Percentiles rank a stretch among this genome's conserved stretches.
phyloP scores from a whole-genome alignment of 2,329 filamentous ascomycete genomes.

The Cytospora chrysosperma region DNA sequence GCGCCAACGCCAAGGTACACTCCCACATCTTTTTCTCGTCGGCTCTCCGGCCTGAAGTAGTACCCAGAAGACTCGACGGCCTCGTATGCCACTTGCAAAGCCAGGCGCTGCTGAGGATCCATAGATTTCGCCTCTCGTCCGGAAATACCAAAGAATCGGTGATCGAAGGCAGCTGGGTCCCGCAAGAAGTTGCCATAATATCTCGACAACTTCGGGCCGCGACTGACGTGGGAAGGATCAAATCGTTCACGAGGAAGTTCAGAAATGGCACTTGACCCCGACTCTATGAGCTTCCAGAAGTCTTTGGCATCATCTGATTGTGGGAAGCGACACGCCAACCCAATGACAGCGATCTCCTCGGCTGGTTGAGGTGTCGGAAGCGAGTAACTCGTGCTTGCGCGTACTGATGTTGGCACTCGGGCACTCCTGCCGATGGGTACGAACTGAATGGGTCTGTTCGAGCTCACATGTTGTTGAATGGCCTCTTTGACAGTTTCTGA shows the following conservation, averaged over 20 bases:
- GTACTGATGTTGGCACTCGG: too few species aligned
- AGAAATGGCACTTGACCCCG: slow-evolving; percentile 22
- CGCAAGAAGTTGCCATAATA: slow-evolving; percentile 19
- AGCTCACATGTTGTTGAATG: too few species aligned
- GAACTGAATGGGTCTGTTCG: too few species aligned
- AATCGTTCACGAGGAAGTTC: slow-evolving; percentile 8
- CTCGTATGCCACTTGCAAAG: slow-evolving; percentile 36
- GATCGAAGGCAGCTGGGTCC: slow-evolving; percentile 24
- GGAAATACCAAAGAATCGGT: slow-evolving; percentile 30
- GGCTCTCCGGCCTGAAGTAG: too few species aligned
- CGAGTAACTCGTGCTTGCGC: too few species aligned
- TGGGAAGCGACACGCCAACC: slow-evolving; percentile 36
- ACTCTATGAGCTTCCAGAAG: slow-evolving; percentile 34
- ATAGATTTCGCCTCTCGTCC: slow-evolving; percentile 30
- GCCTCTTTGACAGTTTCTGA: slow-evolving; percentile 11
- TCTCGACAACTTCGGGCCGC: background rate
- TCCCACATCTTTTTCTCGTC: slow-evolving; percentile 35
- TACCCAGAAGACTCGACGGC: slow-evolving; percentile 20
- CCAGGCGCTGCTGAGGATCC: slow-evolving; percentile 32
- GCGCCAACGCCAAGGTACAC: slow-evolving; percentile 15
- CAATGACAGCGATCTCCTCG: slow-evolving; percentile 36
- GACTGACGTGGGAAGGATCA: background rate
- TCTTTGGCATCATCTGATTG: slow-evolving; percentile 37
- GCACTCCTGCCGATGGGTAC: too few species aligned
- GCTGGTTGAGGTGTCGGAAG: too few species aligned